A percentile compares a stretch with the other conserved stretches of the same genome.
These are phyloP conservation scores for Theileria luwenshuni DNA, from an alignment of 169 alveolate genomes.

Conservation along the genomic window DNA sequence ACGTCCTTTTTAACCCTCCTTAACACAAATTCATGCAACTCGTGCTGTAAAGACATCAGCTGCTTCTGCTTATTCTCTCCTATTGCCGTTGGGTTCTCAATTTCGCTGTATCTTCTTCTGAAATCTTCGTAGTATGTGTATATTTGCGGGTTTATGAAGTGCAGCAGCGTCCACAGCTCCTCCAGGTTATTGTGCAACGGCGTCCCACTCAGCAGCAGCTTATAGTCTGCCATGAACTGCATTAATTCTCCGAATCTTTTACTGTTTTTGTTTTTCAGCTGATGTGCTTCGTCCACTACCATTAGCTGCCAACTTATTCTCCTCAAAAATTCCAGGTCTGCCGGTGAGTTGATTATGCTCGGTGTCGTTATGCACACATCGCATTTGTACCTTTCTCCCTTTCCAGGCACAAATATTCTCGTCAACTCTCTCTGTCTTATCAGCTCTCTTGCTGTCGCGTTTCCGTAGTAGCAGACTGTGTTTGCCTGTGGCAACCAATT, in stretches of 20 bases:
- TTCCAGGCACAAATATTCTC: conserved; percentile 74
- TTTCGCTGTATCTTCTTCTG: conserved; percentile 79
- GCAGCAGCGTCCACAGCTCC: conserved; percentile 95
- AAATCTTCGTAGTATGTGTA: conserved; percentile 82
- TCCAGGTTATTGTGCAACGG: conserved; percentile 93
- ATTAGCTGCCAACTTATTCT: conserved; percentile 87
- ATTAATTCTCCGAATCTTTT: conserved; percentile 85
- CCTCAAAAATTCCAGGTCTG: conserved; percentile 85
- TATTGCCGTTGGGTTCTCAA: conserved; percentile 86
- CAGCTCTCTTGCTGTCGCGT: conserved; percentile 87
- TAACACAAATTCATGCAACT: conserved; percentile 84
- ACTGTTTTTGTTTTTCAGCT: conserved; percentile 87
- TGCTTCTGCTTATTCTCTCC: conserved; percentile 87
- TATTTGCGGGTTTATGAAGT: conserved; percentile 92
- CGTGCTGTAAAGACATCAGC: conserved; percentile 82
- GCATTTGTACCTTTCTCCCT: conserved; percentile 79
- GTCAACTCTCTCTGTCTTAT: conserved; percentile 82
- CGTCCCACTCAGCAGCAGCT: conserved; percentile 92
- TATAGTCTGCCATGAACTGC: conserved; percentile 86
- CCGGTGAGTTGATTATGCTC: conserved; percentile 81
- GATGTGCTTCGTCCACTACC: conserved; percentile 94
- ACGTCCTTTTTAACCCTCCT: conserved; percentile 90
- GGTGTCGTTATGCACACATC: conserved; percentile 90
- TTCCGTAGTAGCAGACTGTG: conserved; percentile 91
- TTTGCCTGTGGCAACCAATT: conserved; percentile 92